Evolutionary conservation across 2,329 filamentous ascomycete species (phyloP), one percentile per base, ranked within the genome.

Genomic region (Ascochyta rabiei): DNA sequence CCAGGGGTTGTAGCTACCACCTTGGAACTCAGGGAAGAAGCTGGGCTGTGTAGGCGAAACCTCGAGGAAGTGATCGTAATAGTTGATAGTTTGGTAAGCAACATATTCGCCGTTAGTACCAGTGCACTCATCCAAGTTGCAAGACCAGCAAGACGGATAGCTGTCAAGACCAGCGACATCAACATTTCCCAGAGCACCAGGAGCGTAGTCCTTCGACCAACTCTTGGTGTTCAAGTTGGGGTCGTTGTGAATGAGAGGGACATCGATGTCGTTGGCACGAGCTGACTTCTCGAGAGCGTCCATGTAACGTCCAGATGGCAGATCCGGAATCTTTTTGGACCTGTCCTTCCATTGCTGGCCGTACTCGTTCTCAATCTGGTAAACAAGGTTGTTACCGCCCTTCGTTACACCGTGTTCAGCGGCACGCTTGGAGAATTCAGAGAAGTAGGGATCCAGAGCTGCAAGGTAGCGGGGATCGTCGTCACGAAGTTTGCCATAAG

Each of bases 1-100:
- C 84, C 85, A 88, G 0, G 84, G 82, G 44, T 86, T 84, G 67
- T 86, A 87, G 1, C 76, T 81, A 6, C 84, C 84, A 10, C 83
- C 83, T 57, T 86, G 82, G 66, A 86, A 85, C 52, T 86, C 84
- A 0, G 84, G 81, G 65, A 86, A 77, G 70, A 84, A 85, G 47
- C 75, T 78, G 0, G 82, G 82, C 63, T 83, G 81, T 2, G 74
- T 77, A 7, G 64, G 69, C 0, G 75, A 65, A 5, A 75, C 73
- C 41, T 77, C 75, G 31, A 75, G 64, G 62, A 82, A 82, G 57
- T 80, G 75, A 45, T 77, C 76, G 48, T 79, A 80, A 59, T 81
- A 81, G 46, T 80, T 74, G 33, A 80, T 68, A 1, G 77, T 76
- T 61, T 76, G 77, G 66, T 85, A 87, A 2, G 84, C 78, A 1